Base-by-base conservation (phyloP, 225 moss, liverwort and hornwort species). In the Sphagnum tenellum region DNA sequence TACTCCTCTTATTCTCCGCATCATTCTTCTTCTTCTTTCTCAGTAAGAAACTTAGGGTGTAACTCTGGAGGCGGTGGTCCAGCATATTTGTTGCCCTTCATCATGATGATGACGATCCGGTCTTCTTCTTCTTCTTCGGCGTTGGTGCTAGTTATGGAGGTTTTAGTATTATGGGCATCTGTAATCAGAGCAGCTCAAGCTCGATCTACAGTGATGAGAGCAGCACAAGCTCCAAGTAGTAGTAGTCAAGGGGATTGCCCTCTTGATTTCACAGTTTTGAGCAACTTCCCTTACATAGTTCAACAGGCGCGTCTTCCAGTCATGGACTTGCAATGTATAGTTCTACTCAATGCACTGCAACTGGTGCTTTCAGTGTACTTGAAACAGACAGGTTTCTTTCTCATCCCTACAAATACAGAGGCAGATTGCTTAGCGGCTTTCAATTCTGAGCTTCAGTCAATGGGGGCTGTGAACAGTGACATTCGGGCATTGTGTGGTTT, bases 301-400 rank as follows among this genome's bases (percentile, higher is more conserved):
- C 63, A 67, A 5, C 45, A 3, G 0, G 56, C 72, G 8, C 67
- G 57, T 50, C 4, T 14, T 55, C 66, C 11, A 3, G 55, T n/a
- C 2, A 60, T 61, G 45, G 7, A 48, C 2, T 47, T 9, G 3
- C 67, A 65, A 57, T 81, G 81, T 57, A 1, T 54, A 7, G 45
- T 62, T 2, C 5, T 72, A 1, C 12, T 44, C 4, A 29, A 48
- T 0, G 81, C 71, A 4, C 59, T 77, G 65, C 44, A 74, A 62
- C 44, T 65, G 7, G 74, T 81, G 8, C 48, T 62, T 2, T 45
- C 81, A 47, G n/a, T 49, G 6, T 81, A 81, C 47, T 67, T 81
- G 4, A 50, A 66, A 8, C 46, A 74, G 9, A 63, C 74, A 3
- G 69, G 60, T 47, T 81, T 65, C 63, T 81, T 81, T 67, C 70